Base-by-base conservation (phyloP, 164 flowering plant genomes). In the Akebia trifoliata region DNA sequence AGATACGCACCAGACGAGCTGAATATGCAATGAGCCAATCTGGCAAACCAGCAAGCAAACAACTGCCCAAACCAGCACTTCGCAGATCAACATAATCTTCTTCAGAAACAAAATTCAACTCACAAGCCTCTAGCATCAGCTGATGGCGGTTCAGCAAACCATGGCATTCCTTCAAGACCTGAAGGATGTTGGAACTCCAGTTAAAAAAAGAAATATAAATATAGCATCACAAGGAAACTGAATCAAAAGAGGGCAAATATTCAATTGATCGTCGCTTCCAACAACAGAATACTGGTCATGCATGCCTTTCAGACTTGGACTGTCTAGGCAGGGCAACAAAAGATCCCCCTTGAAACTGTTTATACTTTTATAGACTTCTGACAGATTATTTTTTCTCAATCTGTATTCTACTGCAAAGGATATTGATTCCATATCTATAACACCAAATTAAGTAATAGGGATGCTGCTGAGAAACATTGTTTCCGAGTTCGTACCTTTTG, bases 21-120 rank as follows among this genome's bases (percentile, higher is more conserved):
- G 97, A 72, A 74, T 94, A 94, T 39, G 99, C 96, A 65, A 94
- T 69, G 38, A 94, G 72, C 99, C 99, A 94, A 71, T 82, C 88
- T 56, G 99, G 99, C 70, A 94, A 72, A 34, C 95, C 99, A 49
- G 78, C 84, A 57, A 94, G 96, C 80, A 94, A 82, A 69, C 99
- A 94, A 53, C 82, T 79, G 56, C 99, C 96, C 50, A 94, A 67
- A 35, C 96, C 96, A 65, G 99, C 99, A 69, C 78, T 81, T 26
- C 85, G 86, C 74, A 94, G 69, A 29, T 84, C 97, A 58, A 82
- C 69, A 63, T 86, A 88, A 69, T 94, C 97, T 51, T 90, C 93
- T 67, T 90, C 85, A 40, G 97, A 81, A 20, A 86, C 97, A 39
- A 59, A 74, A 70, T 83, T 87, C 50, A 77, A 30, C 56, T 83